These are phyloP conservation scores for Mycena rebaudengoi DNA, from an alignment of 768 basidiomycete genomes.

Conservation along the genomic window DNA sequence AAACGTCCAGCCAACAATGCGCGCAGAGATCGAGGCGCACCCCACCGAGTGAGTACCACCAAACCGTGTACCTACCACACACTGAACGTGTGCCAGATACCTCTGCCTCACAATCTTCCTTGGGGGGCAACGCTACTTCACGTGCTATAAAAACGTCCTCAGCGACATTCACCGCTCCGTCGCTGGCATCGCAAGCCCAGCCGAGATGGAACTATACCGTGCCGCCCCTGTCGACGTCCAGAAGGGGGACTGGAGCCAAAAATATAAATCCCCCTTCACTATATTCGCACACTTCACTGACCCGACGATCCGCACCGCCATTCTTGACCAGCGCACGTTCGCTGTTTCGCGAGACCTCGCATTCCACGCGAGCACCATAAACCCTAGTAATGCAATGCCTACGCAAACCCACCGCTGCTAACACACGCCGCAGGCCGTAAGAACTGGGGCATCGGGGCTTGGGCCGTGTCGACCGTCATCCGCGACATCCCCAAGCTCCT, in stretches of 20 bases:
- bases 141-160: not conserved
- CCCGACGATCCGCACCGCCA: not conserved
- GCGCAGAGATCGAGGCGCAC: not conserved
- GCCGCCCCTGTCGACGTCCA: not conserved
- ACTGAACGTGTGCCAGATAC: no score
- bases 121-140: not conserved
- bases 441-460: not conserved
- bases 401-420: no score
- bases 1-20: not conserved
- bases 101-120: not conserved
- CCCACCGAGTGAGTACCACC: no score
- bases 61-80: no score
- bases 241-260: not conserved
- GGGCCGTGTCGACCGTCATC: no score
- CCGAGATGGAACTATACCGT: not conserved
- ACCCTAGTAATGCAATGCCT: no score
- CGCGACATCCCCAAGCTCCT: not conserved
- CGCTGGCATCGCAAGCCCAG: not conserved
- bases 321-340: not conserved
- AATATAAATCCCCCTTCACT: not conserved
- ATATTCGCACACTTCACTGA: not conserved
- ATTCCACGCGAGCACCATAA: not conserved
- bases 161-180: not conserved
- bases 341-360: not conserved
- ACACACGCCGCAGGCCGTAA: no score